phyloP scores from a whole-genome alignment of 2,329 filamentous ascomycete species.

The Pseudogymnoascus destructans region DNA sequence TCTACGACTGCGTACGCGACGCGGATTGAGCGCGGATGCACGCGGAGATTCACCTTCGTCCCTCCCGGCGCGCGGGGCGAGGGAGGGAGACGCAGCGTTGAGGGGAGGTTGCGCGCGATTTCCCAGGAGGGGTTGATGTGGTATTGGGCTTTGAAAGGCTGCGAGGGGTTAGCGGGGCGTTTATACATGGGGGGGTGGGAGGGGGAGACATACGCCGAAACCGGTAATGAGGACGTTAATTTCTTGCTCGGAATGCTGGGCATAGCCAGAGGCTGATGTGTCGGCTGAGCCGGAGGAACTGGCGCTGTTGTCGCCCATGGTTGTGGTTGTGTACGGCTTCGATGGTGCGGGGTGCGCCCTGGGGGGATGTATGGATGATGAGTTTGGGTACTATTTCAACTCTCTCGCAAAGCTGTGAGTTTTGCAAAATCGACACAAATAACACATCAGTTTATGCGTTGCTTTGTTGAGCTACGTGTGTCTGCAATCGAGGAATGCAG shows the following conservation, averaged over 20 bases:
- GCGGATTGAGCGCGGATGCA: conserved; percentile 53
- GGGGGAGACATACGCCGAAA: conserved; percentile 38
- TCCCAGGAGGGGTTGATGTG: conserved; percentile 70
- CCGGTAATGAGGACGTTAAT: conserved; percentile 48
- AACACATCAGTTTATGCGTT: background rate
- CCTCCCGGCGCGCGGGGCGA: conserved; percentile 17
- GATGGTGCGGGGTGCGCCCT: background rate
- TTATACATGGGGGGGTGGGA: background rate
- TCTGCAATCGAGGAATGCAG: background rate
- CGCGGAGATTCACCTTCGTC: conserved; percentile 34
- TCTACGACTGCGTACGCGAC: conserved; percentile 60
- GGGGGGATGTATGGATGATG: background rate
- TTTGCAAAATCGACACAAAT: background rate
- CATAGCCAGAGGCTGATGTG: background rate
- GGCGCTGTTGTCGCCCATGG: background rate
- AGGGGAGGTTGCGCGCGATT: conserved; percentile 57
- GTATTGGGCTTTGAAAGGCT: conserved; percentile 66
- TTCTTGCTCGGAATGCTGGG: conserved; percentile 30
- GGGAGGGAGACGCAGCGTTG: conserved; percentile 40
- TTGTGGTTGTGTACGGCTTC: background rate
- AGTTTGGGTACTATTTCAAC: background rate
- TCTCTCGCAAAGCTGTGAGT: background rate
- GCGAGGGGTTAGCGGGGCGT: background rate
- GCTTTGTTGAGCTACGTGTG: background rate
- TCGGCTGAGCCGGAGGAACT: background rate